Base-by-base conservation (phyloP, 1,284 basidiomycete species). In the Ceratobasidium sp. region DNA sequence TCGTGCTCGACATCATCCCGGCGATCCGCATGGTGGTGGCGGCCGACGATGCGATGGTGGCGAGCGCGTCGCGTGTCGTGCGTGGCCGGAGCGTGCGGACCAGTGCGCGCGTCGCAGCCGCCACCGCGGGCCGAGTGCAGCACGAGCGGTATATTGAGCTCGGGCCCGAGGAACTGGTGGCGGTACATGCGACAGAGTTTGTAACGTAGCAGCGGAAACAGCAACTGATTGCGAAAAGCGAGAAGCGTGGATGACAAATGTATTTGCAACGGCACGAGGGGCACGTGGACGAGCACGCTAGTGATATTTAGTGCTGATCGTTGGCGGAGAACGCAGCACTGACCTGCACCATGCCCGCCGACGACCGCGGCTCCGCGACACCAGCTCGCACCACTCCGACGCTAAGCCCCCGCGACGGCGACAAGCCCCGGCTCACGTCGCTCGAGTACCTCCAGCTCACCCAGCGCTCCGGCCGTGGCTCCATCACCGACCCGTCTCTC, bases 401-500 rank as follows among this genome's bases (percentile, higher is more conserved):
- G 80, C 83, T 47, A 39, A 56, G 83, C 54, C 83, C 85, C 63
- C 66, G 66, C 51, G 66, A 68, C 47, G 23, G 31, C 51, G 83
- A 86, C 78, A 75, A 75, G 63, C 85, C 85, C 20, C 87, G 88
- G 60, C 88, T 94, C 42, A 90, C 91, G 10, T 91, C 92, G 17
- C 89, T 94, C 80, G 90, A 93, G 82, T 90, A 87, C 82, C 87
- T 93, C 35, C 91, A 93, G 83, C 73, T 77, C 76, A 92, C 88
- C 77, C 92, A 93, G 81, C 89, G 92, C 51, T 75, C 74, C 23
- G 74, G 74, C 33, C 86, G 92, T 77, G 91, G 91, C 76, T 94
- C 93, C 1, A 90, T 93, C 81, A 92, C 92, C 23, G 92, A 94
- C 85, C 92, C 92, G 2, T 90, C 90, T 61, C 86, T 93, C 69